A percentile compares a stretch with the other conserved stretches of the same genome.
phyloP scores from a whole-genome alignment of 2,329 filamentous ascomycete species.

The Corynespora cassiicola region DNA sequence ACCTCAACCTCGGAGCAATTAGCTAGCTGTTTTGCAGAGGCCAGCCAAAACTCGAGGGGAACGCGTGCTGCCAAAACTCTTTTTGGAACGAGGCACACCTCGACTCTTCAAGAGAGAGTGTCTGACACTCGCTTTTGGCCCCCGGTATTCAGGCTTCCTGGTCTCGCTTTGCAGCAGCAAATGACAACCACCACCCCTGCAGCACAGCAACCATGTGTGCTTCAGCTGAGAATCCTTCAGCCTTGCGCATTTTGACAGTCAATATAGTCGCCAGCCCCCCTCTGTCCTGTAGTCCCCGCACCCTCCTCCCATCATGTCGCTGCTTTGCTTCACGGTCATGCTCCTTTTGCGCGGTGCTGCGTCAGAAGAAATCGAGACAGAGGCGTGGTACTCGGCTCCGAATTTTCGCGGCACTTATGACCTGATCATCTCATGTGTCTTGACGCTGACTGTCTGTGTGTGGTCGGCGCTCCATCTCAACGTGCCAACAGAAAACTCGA shows the following conservation, averaged over 20 bases:
- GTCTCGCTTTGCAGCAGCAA: too few species aligned
- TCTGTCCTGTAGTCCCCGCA: not conserved
- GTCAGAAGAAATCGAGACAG: conserved; percentile 10
- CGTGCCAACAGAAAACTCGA: conserved; percentile 21
- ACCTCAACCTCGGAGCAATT: too few species aligned
- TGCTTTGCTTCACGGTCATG: conserved; percentile 8
- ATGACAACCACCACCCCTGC: too few species aligned
- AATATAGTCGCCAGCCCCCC: conserved; percentile 1
- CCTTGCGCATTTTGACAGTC: not conserved
- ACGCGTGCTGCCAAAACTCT: too few species aligned
- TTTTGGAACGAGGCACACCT: too few species aligned
- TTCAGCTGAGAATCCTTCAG: conserved; percentile 4
- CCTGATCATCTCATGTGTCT: conserved; percentile 23
- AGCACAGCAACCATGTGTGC: too few species aligned
- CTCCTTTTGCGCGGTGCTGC: conserved; percentile 11
- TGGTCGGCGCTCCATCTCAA: conserved; percentile 33
- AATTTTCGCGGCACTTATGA: conserved; percentile 25
- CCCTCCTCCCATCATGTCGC: conserved; percentile 8
- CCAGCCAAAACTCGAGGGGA: too few species aligned
- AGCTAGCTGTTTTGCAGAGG: too few species aligned
- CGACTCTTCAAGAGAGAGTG: too few species aligned
- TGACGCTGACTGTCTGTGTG: conserved; percentile 28
- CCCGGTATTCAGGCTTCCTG: too few species aligned
- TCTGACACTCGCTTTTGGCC: too few species aligned
- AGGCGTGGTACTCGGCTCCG: conserved; percentile 25